Percentiles rank a stretch among this genome's conserved stretches.
Conservation (phyloP, 352 stramenopile genomes). For the Phytophthora fragariaefolia region DNA sequence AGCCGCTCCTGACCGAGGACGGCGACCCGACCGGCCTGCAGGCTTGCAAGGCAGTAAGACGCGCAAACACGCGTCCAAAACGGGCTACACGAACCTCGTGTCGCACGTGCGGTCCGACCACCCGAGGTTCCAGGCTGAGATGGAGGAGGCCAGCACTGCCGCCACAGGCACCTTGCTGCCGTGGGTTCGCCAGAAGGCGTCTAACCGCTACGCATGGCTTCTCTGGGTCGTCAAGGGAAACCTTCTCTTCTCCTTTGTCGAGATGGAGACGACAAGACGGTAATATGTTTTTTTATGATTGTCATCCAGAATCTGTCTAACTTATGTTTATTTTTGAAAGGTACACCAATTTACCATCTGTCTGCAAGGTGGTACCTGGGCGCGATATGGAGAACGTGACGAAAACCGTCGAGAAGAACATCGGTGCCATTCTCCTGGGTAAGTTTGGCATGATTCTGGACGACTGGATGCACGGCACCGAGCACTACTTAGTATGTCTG, state of each 20-base stretch:
- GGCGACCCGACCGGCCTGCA: neutral
- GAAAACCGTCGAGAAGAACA: neutral
- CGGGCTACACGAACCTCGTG: constrained; percentile 1
- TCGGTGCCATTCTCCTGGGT: neutral
- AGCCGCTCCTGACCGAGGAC: neutral
- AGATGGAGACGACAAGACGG: constrained; percentile 2
- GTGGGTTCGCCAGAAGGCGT: constrained; percentile 3
- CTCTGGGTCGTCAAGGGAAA: neutral
- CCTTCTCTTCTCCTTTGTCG: constrained; percentile 4
- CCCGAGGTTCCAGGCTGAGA: neutral
- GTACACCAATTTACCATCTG: constrained; percentile 2
- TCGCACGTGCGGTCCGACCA: neutral
- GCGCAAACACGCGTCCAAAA: constrained; percentile 1
- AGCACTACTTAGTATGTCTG: constrained; percentile 9
- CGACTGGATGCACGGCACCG: constrained; percentile 4
- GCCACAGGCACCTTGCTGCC: neutral
- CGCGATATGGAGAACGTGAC: neutral
- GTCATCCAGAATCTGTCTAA: neutral
- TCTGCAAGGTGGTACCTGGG: neutral
- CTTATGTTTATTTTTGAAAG: neutral
- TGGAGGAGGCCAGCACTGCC: neutral
- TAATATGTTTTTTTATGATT: neutral
- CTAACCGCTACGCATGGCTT: constrained; percentile 7
- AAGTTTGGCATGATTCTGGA: constrained; percentile 5
- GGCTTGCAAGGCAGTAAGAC: constrained; percentile 8